Evolutionary conservation across 805 yeast genomes (phyloP).

Genomic region (Metschnikowia chrysomelidarum): DNA sequence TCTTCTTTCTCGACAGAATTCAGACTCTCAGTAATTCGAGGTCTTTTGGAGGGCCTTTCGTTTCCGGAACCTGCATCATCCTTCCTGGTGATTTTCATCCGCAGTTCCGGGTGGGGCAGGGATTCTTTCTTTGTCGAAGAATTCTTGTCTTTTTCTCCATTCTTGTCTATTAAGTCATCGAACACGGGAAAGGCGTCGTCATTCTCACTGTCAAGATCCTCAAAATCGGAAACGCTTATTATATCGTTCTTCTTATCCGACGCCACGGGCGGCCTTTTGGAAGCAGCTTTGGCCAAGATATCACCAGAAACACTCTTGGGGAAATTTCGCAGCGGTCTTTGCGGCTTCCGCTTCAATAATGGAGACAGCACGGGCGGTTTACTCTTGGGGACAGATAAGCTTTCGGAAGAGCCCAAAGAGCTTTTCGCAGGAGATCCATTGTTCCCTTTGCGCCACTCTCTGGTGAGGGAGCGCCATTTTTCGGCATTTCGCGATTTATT

Average conservation of each 20-base stretch:
- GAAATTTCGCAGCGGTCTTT: background rate
- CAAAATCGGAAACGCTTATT: slow-evolving; percentile 40
- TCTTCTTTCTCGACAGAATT: slow-evolving; percentile 29
- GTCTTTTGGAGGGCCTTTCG: background rate
- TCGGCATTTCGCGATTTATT: slow-evolving; percentile 37
- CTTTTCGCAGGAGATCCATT: background rate
- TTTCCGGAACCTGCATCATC: too few species aligned
- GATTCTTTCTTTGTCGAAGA: background rate
- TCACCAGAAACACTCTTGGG: background rate
- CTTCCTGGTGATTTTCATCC: background rate
- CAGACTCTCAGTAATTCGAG: background rate
- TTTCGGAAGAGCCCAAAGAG: background rate
- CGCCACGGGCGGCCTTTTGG: slow-evolving; percentile 20
- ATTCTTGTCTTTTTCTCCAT: background rate
- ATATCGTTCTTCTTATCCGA: slow-evolving; percentile 16
- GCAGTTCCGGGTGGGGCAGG: background rate
- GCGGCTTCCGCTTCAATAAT: slow-evolving; percentile 4
- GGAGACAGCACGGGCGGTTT: slow-evolving; percentile 9
- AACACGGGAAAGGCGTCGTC: slow-evolving; percentile 9
- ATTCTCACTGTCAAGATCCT: slow-evolving; percentile 26
- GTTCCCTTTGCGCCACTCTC: slow-evolving; percentile 6
- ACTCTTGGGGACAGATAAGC: background rate
- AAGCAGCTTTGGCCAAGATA: slow-evolving; percentile 8
- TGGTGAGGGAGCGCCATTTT: slow-evolving; percentile 25
- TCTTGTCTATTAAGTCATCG: background rate